Conservation (phyloP, 2,329 filamentous ascomycete genomes). For the Rhinocladiella mackenziei region DNA sequence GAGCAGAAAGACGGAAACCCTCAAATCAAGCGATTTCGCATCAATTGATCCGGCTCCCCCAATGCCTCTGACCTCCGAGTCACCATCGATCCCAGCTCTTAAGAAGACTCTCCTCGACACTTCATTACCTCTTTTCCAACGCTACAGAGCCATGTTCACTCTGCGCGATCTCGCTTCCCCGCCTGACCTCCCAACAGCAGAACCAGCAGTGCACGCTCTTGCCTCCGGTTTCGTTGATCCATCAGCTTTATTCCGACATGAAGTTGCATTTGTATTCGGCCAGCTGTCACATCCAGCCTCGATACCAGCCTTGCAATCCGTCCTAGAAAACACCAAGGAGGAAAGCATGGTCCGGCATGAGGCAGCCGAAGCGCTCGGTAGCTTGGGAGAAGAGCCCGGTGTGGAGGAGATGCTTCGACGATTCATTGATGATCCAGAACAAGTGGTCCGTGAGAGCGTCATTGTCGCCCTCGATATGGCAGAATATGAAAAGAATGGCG, state of each 20-base stretch:
- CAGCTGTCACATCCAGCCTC: constrained; percentile 95
- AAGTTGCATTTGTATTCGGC: constrained; percentile 97
- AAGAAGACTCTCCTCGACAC: constrained; percentile 75
- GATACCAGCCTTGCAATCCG: constrained; percentile 78
- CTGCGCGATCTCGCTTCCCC: constrained; percentile 92
- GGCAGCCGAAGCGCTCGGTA: constrained; percentile 91
- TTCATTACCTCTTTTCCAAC: constrained; percentile 73
- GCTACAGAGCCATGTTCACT: constrained; percentile 97
- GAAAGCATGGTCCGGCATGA: constrained; percentile 97
- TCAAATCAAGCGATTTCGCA: constrained; percentile 85
- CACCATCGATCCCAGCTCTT: constrained; percentile 67
- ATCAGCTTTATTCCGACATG: constrained; percentile 92
- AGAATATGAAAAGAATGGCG: constrained; percentile 85
- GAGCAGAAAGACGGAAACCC: constrained; percentile 65
- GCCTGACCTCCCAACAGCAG: constrained; percentile 81
- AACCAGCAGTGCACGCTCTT: constrained; percentile 79
- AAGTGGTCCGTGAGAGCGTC: constrained; percentile 90
- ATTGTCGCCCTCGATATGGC: constrained; percentile 97
- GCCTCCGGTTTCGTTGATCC: constrained; percentile 79
- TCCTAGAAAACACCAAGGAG: constrained; percentile 74
- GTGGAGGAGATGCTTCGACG: constrained; percentile 79
- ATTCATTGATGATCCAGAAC: constrained; percentile 85
- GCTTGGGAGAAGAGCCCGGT: constrained; percentile 86
- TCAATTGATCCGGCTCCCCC: constrained; percentile 95
- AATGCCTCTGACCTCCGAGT: constrained; percentile 62